Evolutionary conservation across 1,284 basidiomycete species (phyloP), one percentile per base, ranked within the genome.

Genomic region (Apiotrichum gamsii): DNA sequence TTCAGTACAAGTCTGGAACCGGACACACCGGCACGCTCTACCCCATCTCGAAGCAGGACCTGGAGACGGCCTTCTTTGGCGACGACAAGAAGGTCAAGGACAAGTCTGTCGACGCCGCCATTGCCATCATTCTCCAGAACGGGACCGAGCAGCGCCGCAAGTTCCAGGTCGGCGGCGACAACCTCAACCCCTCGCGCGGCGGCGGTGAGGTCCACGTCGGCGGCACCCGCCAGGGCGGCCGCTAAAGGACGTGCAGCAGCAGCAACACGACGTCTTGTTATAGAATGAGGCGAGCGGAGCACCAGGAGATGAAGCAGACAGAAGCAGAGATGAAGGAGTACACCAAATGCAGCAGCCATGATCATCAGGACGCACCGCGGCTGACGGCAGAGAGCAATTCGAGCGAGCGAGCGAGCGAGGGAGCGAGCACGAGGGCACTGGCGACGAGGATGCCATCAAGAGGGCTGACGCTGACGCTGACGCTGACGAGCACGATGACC

Each of bases 51-150:
- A 62, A 65, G 44, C 64, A 67, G 54, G 68, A 70, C 47, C 47
- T 61, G 15, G 67, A 70, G 60, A 68, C 58, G 36, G 60, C 51
- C 35, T 69, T 70, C 58, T 69, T 70, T 49, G 59, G 60, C 31
- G 50, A 43, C 25, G 65, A 67, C 49, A 67, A 67, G 58, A 60
- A 64, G 47, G 55, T 65, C 53, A 66, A 67, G 57, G 65, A 67
- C 56, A 70, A 70, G 61, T 61, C 60, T 31, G 47, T 60, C 36
- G 68, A 70, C 43, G 68, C 65, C 48, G 68, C 65, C 37, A 70
- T 70, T 52, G 33, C 45, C 18, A 43, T 69, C 54, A 70, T 70
- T 54, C 64, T 70, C 40, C 45, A 59, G 47, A 60, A 69, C 50
- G 68, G 68, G 36, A 52, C 52, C 30, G 34, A 58, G 33, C 60